A percentile compares a stretch with the other conserved stretches of the same genome.
phyloP scores from a whole-genome alignment of 2,329 filamentous ascomycete species.

The Sclerotinia borealis region DNA sequence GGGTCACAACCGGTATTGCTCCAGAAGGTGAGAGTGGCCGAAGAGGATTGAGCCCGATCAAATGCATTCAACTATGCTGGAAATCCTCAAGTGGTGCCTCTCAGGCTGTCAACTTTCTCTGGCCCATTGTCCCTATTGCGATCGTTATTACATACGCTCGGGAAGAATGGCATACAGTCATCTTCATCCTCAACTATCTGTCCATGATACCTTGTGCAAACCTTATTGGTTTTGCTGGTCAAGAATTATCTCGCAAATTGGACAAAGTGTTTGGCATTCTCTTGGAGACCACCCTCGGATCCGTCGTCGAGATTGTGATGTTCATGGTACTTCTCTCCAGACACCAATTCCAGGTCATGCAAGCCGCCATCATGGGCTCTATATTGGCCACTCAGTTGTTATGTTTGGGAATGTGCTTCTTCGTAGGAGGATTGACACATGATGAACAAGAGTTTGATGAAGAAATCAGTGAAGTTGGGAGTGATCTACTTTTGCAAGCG shows the following conservation, averaged over 20 bases:
- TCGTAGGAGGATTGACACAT: slow-evolving; percentile 64
- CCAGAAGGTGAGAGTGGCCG: slow-evolving; percentile 65
- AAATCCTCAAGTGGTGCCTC: slow-evolving; percentile 58
- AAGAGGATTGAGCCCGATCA: slow-evolving; percentile 54
- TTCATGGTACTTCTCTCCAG: slow-evolving; percentile 66
- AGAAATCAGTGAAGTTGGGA: slow-evolving; percentile 72
- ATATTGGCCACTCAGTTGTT: slow-evolving; percentile 77
- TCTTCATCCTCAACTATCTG: slow-evolving; percentile 67
- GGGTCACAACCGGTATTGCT: slow-evolving; percentile 34
- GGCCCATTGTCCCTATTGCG: slow-evolving; percentile 70
- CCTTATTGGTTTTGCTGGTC: slow-evolving; percentile 66
- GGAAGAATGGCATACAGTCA: slow-evolving; percentile 52
- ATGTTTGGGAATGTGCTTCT: slow-evolving; percentile 75
- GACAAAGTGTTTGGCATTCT: slow-evolving; percentile 65
- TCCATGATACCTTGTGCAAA: slow-evolving; percentile 75
- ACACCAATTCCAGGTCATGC: slow-evolving; percentile 60
- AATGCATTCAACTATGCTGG: slow-evolving; percentile 59
- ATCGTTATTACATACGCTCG: slow-evolving; percentile 54
- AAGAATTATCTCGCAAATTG: slow-evolving; percentile 66
- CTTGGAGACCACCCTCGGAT: slow-evolving; percentile 58
- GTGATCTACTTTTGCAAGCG: slow-evolving; percentile 69
- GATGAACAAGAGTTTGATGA: slow-evolving; percentile 67
- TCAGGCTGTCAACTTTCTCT: slow-evolving; percentile 61
- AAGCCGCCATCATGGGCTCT: slow-evolving; percentile 77
- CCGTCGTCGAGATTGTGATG: slow-evolving; percentile 73